Base-by-base conservation (phyloP, 2,329 filamentous ascomycete genomes). In the Cadophora gregata region DNA sequence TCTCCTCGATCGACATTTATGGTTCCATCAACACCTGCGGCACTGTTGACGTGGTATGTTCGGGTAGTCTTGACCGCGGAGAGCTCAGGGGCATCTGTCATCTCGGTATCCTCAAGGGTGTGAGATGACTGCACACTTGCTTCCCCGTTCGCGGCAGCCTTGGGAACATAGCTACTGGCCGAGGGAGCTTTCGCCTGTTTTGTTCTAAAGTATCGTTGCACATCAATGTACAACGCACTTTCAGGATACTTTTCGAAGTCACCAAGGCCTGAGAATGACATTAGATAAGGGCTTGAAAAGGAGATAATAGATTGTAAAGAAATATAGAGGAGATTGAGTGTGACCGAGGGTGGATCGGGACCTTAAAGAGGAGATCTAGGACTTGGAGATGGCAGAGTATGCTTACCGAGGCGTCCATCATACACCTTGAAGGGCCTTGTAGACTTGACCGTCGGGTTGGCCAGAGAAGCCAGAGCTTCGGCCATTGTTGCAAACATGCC, bases 161-260 rank as follows among this genome's bases (percentile, higher is more conserved):
- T 33, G 31, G 48, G 47, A 42, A 93, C 90, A 65, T 95, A 96
- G 1, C 88, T 90, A 76, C 89, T 96, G 29, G 95, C 93, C 9
- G 90, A 85, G 2, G 90, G 88, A 1, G 93, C 85, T 68, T 86
- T 86, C 8, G 93, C 93, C 31, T 90, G 81, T 79, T 94, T 93
- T 0, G 91, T 96, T 77, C 91, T 91, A 73, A 94, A 95, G 77
- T 96, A 99, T 64, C 96, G 88, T 78, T 98, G 93, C 1, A 99
- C 90, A 65, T 92, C 89, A 74, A 99, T 97, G 25, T 85, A 86
- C 74, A 97, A 80, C 1, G 93, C 91, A 19, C 89, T 88, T 3
- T 91, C 86, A 3, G 72, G 72, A 73, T 92, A 93, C 21, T 86
- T 85, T n/a, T 85, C 80, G 0, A 89, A 86, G 72, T 97, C 87